phyloP scores from a whole-genome alignment of 257 asterid species.

The Salvia rosmarinus region DNA sequence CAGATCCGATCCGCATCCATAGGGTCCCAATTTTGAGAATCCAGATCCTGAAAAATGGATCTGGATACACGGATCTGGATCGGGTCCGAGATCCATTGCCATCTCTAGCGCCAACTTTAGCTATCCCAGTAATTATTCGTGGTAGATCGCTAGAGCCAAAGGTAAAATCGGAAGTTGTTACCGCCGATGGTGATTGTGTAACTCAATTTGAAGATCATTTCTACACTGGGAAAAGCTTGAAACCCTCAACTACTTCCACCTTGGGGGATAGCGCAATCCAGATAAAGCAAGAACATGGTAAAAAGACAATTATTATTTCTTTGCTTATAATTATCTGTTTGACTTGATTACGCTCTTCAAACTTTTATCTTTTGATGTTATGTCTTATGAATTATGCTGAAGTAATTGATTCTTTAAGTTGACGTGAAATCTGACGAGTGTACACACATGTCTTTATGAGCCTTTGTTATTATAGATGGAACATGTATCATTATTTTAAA shows the following conservation, averaged over 20 bases:
- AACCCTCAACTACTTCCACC: constrained; percentile 15
- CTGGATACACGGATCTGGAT: too few relatives aligned
- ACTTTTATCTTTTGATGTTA: background rate
- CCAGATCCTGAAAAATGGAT: too few relatives aligned
- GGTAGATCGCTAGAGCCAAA: background rate
- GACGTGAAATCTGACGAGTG: too few relatives aligned
- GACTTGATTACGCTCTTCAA: background rate
- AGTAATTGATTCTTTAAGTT: too few relatives aligned
- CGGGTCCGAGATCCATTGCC: too few relatives aligned
- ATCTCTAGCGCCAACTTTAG: constrained; percentile 27
- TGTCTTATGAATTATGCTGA: too few relatives aligned
- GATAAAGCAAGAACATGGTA: constrained; percentile 40
- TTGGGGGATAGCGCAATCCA: constrained; percentile 13
- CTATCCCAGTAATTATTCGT: constrained; percentile 4
- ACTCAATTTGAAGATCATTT: constrained; percentile 1
- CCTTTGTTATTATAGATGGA: too few relatives aligned
- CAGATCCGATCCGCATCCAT: too few relatives aligned
- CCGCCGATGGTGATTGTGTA: background rate
- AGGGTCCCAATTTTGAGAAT: too few relatives aligned
- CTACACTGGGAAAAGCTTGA: constrained; percentile 21
- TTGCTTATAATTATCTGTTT: background rate
- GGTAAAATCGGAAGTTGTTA: constrained; percentile 14
- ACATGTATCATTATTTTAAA: too few relatives aligned
- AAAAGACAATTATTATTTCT: background rate
- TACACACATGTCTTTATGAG: too few relatives aligned